Evolutionary conservation across 179 eudicot genomes (phyloP), one percentile per base, ranked within the genome.

Genomic region (Sideroxylon spinosum): DNA sequence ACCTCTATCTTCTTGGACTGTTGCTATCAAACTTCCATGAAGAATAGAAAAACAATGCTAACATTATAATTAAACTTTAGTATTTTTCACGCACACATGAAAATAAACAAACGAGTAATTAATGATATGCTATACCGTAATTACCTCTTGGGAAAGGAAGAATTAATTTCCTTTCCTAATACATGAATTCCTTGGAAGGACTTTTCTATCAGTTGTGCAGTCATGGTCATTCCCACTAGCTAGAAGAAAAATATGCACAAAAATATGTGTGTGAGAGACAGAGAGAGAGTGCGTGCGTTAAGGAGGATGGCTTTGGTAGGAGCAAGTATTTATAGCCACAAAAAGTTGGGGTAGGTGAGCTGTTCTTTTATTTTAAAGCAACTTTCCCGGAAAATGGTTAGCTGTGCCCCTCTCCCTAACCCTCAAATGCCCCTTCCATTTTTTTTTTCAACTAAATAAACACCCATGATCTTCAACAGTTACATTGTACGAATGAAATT

Each of bases 91-190:
- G 3, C 44, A 3, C 44, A 3, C 5, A 37, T 37, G 44, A 37
- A 37, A 37, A 37, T 37, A 37, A 37, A 37, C 44, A 37, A 1
- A 37, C 44, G 44, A 3, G 44, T 37, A 37, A 3, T 37, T 37
- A 37, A 52, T 16, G 50, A 37, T 52, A 26, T 26, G 20, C n/a
- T 2, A 48, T 14, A 23, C 20, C 25, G n/a, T n/a, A 50, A 52
- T 3, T 79, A 83, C 85, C 85, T 83, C 37, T 66, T 79, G 9
- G 23, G 77, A 52, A 67, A 76, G 76, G 75, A 53, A 71, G 78
- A 66, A 68, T 22, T 64, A 28, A 66, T 76, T 76, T 82, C 85
- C 73, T 26, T 79, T 71, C 61, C 77, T 49, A 69, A 32, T 16
- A 56, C 78, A 69, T 71, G 85, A 25, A 79, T 75, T 48, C 78